Evolutionary conservation across 306 rosid species (phyloP).

Genomic region (Rubus idaeus): DNA sequence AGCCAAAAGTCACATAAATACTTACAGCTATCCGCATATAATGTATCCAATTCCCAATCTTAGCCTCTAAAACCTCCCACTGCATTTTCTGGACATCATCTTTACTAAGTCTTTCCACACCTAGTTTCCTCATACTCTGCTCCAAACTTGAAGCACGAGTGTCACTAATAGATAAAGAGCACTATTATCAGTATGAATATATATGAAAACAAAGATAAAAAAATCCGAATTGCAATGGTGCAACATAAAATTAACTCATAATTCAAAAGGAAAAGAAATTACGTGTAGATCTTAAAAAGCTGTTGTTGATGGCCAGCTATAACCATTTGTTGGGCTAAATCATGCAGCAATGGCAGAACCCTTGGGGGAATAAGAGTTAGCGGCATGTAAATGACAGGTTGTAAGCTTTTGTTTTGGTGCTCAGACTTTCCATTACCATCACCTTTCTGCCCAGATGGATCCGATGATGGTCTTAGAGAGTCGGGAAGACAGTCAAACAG

Average conservation of each 20-base stretch:
- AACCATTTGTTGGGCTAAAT: slow-evolving; percentile 83
- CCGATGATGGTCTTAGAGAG: slow-evolving; percentile 71
- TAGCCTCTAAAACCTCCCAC: slow-evolving; percentile 99
- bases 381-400: slow-evolving; percentile 50
- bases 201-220: neutral
- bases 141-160: slow-evolving; percentile 77
- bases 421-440: slow-evolving; percentile 55
- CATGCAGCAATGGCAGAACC: slow-evolving; percentile 87
- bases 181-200: neutral
- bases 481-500: slow-evolving; percentile 85
- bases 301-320: slow-evolving; percentile 90
- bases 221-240: neutral
- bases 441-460: slow-evolving; percentile 39
- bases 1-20: slow-evolving; percentile 22
- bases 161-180: slow-evolving; percentile 55
- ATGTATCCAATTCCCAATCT: slow-evolving; percentile 98
- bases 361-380: slow-evolving; percentile 83
- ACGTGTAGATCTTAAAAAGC: slow-evolving; percentile 75
- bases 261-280: neutral
- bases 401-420: slow-evolving; percentile 41
- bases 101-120: slow-evolving; percentile 89
- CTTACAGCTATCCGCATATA: slow-evolving; percentile 96
- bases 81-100: slow-evolving; percentile 99
- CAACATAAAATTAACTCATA: slow-evolving; percentile 7
- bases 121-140: slow-evolving; percentile 86